Base-by-base conservation (phyloP, 1,284 basidiomycete genomes). In the Porodaedalea pini region DNA sequence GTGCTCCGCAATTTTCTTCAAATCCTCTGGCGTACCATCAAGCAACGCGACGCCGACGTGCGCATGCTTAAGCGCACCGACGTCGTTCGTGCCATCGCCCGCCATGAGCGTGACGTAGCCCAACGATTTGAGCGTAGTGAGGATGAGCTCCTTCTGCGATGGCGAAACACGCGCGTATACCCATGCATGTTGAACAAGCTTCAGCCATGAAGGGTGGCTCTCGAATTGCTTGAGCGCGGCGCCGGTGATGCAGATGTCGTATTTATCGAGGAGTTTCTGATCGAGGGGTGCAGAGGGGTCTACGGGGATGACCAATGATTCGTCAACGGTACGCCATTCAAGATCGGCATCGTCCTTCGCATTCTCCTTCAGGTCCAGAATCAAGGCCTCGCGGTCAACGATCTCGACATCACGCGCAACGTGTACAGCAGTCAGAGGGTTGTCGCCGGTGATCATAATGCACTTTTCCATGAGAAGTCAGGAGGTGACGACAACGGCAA, bases 131-230 rank as follows among this genome's bases (percentile, higher is more conserved):
- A 98, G 78, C 2, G 90, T 88, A 0, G 92, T 91, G 48, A 98
- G 81, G 71, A 98, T 96, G 70, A 83, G 83, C 70, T 98, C 94
- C 74, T 98, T 98, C 70, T 98, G 95, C 0, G 83, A 74, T 1
- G 94, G 94, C n/a, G 94, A 96, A 19, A 97, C 94, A 52, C 94
- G 92, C 21, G 94, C 94, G 65, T 98, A 98, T 54, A 98, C 94
- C 92, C 92, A 98, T 3, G 92, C 93, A 69, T 96, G 86, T 65
- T 94, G 88, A 7, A 96, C 88, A 44, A 98, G 86, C 60, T 83
- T 79, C 32, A 74, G 79, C 88, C 90, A 94, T 19, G 77, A 75
- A 0, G 84, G 77, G 39, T 71, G 75, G 23, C 74, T 67, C 65
- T 89, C 86, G 70, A 85, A 94, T 66, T 92, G 90, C 68, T 88